phyloP scores from a whole-genome alignment of 208 protist genomes.

The Acanthamoeba divionensis region DNA sequence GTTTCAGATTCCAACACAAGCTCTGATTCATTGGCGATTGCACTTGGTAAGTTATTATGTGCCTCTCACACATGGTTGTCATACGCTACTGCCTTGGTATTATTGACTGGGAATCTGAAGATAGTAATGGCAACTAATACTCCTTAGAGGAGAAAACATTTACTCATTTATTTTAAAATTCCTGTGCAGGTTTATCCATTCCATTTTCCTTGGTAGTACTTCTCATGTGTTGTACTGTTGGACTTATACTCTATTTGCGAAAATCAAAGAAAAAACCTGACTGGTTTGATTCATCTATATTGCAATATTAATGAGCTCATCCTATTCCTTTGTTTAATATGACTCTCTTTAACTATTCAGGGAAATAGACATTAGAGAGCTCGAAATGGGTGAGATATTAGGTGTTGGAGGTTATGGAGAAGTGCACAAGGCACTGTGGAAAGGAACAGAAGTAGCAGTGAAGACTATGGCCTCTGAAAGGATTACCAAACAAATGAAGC shows the following conservation, averaged over 20 bases:
- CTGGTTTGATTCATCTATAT: not conserved
- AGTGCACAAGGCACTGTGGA: no score
- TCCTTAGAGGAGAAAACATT: not conserved
- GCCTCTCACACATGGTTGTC: no score
- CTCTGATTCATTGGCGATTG: not conserved
- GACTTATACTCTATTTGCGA: not conserved
- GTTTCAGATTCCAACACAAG: not conserved
- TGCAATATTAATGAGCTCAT: not conserved
- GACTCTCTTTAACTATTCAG: not conserved
- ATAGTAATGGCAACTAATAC: no score
- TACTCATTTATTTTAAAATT: not conserved
- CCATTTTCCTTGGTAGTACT: not conserved
- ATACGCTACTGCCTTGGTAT: no score
- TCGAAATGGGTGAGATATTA: not conserved
- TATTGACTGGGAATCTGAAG: no score
- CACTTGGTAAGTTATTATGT: not conserved
- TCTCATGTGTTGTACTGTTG: not conserved
- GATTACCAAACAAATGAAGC: constrained; percentile 46
- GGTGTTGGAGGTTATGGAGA: not conserved
- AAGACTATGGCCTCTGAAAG: constrained; percentile 35
- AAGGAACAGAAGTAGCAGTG: constrained; percentile 40
- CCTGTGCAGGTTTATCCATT: not conserved
- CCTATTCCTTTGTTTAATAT: no score
- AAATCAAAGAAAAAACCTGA: not conserved
- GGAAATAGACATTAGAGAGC: constrained; percentile 5